Base-by-base conservation (phyloP, 1,284 basidiomycete genomes). In the Tilletia walkeri region DNA sequence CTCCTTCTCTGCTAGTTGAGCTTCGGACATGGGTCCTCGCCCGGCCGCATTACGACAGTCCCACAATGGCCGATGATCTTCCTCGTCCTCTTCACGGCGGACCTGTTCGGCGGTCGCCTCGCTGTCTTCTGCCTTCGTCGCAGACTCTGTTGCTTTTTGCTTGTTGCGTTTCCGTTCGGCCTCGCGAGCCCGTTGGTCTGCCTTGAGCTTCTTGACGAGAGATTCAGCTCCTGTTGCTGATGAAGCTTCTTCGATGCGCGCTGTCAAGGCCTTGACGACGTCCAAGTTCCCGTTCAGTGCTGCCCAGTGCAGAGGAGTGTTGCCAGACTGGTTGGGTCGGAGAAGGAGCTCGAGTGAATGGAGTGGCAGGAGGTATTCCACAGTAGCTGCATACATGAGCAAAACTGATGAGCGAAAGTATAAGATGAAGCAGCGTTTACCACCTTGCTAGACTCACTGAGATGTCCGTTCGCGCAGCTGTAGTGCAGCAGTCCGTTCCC, bases 301-400 rank as follows among this genome's bases (percentile, higher is more conserved):
- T 0, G 82, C 82, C 82, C 82, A 83, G 73, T 83, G 82, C 16
- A 83, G 69, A 4, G 82, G 71, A 3, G 82, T 83, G 71, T 82
- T 83, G 66, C 82, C 82, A 0, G 80, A 70, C 0, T 68, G 38
- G 72, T 83, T 83, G 65, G 77, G 79, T 24, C 69, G 68, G 2
- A 83, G 75, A 4, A 81, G 67, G 20, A 65, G 65, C 6, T 47
- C 10, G 12, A 82, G 71, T 24, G 73, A 66, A 34, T 63, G 36
- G 41, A 72, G 50, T 0, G 78, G 78, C 1, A 80, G 68, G 14
- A 81, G 75, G 65, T 73, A 74, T 39, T 49, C 18, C 56, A 78
- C 73, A 2, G 78, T 68, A 4, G 74, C 71, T 73, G 67, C n/a
- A 38, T 12, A 41, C 36, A 41, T 30, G 45, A 67, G 38, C 5